Evolutionary conservation across 1,139 yeast species (phyloP), one percentile per base, ranked within the genome.

Genomic region (Blastobotrys indianensis): DNA sequence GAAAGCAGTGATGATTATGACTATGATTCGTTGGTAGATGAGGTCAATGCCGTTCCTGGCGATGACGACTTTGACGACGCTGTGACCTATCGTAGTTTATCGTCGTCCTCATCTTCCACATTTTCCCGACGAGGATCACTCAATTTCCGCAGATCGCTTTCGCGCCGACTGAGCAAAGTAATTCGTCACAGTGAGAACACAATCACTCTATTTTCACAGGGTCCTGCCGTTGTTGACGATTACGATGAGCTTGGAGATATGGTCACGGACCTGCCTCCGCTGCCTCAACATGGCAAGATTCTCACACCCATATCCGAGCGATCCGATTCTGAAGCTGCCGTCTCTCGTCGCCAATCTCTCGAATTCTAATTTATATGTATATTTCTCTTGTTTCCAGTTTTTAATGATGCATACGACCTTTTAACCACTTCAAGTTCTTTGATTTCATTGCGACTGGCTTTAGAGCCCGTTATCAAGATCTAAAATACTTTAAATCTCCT

Each of bases 1-100:
- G 46, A 50, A 39, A 53, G 43, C 13, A 48, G 47, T 12, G 51
- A 48, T 20, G 59, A 52, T 32, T 47, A 41, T 32, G 39, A 40
- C 35, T 53, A 53, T 48, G 59, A 57, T 36, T 51, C 45, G 23
- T 44, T 61, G 17, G 42, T 61, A 10, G 63, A 60, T 32, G 65
- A 61, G 39, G 64, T 54, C 28, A 61, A 61, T 39, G 52, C 55
- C 7, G 51, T 60, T 1, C 54, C 61, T 1, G 54, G 46, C 33
- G 58, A 58, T 32, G 52, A 54, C 38, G 54, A 48, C 10, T 42
- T 42, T 31, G 51, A 46, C 39, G 50, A 51, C 45, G 39, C 32
- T 10, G 40, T 46, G 34, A 48, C 45, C 28, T 51, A 49, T 39
- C 50, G 49, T 35, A 45, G 51, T 12, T 39, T 45, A 15, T 41